phyloP scores from a whole-genome alignment of 2,329 filamentous ascomycete genomes.

The Parascedosporium putredinis region DNA sequence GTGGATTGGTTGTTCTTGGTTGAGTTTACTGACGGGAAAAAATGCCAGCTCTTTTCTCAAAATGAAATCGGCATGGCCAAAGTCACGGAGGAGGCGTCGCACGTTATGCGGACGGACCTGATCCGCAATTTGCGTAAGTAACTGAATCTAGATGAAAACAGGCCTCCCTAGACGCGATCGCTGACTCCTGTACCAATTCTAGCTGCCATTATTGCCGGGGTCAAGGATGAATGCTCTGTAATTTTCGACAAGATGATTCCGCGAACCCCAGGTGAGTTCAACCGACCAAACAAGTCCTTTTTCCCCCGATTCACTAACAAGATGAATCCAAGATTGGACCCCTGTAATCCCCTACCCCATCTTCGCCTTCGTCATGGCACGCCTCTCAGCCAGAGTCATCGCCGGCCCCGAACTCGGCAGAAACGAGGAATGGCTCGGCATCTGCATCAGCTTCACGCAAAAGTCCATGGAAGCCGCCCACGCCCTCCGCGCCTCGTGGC shows the following conservation, averaged over 20 bases:
- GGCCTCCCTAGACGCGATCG: neutral
- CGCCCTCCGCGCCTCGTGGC: slow-evolving; percentile 5
- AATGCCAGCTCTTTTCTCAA: slow-evolving; percentile 4
- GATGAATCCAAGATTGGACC: slow-evolving; percentile 2
- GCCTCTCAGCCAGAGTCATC: slow-evolving; percentile 3
- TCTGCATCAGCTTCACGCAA: slow-evolving; percentile 6
- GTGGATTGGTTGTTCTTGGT: slow-evolving; percentile 1
- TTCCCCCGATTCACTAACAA: neutral
- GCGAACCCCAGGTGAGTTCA: neutral
- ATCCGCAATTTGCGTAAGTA: slow-evolving; percentile 3
- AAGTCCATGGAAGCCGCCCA: slow-evolving; percentile 6
- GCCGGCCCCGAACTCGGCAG: slow-evolving; percentile 1
- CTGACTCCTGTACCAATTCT: neutral
- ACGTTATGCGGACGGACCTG: slow-evolving; percentile 6
- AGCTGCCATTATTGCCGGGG: slow-evolving; percentile 3
- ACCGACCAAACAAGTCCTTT: neutral
- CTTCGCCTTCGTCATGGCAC: slow-evolving; percentile 1
- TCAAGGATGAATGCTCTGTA: slow-evolving; percentile 6
- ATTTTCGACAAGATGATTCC: slow-evolving; percentile 6
- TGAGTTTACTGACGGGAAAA: neutral
- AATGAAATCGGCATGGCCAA: slow-evolving; percentile 8
- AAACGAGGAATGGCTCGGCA: slow-evolving; percentile 3
- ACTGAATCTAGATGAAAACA: neutral
- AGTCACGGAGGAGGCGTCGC: slow-evolving; percentile 5
- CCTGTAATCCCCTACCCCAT: slow-evolving; percentile 3